Conservation (phyloP, 129 eudicot species). For the Arctium lappa region DNA sequence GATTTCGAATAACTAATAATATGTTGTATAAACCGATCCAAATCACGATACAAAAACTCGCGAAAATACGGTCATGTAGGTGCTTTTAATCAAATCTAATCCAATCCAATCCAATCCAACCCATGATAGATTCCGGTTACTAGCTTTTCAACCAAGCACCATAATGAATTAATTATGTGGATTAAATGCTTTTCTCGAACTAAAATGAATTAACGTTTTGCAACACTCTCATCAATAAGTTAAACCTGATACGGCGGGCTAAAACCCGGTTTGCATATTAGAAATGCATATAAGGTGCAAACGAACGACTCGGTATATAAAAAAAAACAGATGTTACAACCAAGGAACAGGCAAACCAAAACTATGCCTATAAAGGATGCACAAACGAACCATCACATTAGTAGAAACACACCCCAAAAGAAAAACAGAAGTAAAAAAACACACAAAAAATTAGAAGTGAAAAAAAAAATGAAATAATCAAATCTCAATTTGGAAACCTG, state of each 20-base stretch:
- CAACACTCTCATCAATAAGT: background rate
- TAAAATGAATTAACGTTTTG: background rate
- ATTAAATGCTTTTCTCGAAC: background rate
- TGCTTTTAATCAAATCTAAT: no score
- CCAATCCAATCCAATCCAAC: no score
- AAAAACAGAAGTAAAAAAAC: conserved; percentile 24
- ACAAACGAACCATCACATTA: conserved; percentile 44
- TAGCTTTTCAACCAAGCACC: background rate
- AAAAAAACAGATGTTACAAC: conserved; percentile 54
- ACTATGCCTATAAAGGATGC: conserved; percentile 73
- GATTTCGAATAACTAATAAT: background rate
- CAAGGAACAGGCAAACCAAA: conserved; percentile 87
- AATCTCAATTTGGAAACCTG: conserved; percentile 41
- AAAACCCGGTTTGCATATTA: conserved; percentile 1
- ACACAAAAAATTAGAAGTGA: conserved; percentile 32
- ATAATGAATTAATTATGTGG: background rate
- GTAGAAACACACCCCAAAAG: conserved; percentile 50
- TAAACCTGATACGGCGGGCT: background rate
- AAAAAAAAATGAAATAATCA: conserved; percentile 29
- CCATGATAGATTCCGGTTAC: background rate
- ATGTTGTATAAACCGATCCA: no score
- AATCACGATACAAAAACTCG: no score
- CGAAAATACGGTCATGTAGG: no score
- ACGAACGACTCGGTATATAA: conserved; percentile 1
- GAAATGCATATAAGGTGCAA: conserved; percentile 20